Evolutionary conservation across 768 basidiomycete species (phyloP), one percentile per base, ranked within the genome.

Genomic region (Hemileccinum impolitum): DNA sequence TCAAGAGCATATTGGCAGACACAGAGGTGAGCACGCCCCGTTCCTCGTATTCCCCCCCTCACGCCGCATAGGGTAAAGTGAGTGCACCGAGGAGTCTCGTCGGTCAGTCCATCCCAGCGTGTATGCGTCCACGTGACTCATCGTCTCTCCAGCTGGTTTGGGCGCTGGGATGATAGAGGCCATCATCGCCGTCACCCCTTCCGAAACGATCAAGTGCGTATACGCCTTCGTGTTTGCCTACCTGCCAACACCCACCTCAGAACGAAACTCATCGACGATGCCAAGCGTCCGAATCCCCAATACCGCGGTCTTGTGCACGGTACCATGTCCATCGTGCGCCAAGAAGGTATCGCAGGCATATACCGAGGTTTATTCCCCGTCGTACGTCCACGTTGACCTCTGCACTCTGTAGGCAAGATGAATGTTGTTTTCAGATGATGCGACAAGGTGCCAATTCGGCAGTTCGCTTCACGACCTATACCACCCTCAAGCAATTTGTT

Each of bases 371-470:
- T 98, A 3, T 91, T 94, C 63, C 94, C 95, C 3, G 94, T 97
- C 47, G 94, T 95, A 65, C 51, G 87, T 79, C 4, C 25, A 14
- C 18, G 25, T 28, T 3, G 32, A 32, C 19, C 9, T 14, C 13
- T n/a, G n/a, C n/a, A n/a, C 10, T 13, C 9, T 23, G 19, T 6
- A 5, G 0, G 4, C 32, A 7, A 1, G 11, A 38, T 28, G 12
- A 15, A 28, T 6, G 9, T 15, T 17, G 18, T 8, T 41, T 14
- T 62, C 61, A 96, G 92, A 91, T 95, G 82, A 89, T 95, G 81
- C 86, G 94, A 25, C 95, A 98, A 81, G 94, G 93, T 34, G 95
- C 94, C 36, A 99, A 98, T 65, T 97, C 94, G 5, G 94, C 96
- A 10, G 83, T 98, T 26, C 80, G 95, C 28, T 98, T 97, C 72